Conservation (phyloP, 2,329 filamentous ascomycete species). For the Trichoderma citrinoviride region DNA sequence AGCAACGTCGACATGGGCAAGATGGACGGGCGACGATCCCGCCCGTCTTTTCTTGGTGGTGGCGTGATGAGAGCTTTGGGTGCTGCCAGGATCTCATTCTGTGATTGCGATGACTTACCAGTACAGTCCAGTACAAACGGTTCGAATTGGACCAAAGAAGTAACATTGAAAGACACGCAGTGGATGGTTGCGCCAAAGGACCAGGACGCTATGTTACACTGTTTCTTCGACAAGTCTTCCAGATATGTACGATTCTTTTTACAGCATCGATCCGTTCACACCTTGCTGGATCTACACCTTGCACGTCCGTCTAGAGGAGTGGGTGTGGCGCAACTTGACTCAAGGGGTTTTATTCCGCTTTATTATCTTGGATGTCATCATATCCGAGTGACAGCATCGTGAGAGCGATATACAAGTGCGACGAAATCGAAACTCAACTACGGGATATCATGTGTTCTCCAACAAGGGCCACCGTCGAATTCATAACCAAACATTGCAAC, state of each 20-base stretch:
- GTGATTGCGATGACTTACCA: not conserved
- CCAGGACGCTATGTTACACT: too few species aligned
- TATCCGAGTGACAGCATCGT: not conserved
- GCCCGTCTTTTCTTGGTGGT: not conserved
- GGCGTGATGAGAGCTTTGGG: constrained; percentile 5
- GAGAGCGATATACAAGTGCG: not conserved
- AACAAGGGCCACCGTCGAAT: not conserved
- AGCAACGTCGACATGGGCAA: not conserved
- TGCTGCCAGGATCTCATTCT: not conserved
- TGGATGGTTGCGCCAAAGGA: not conserved
- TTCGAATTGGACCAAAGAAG: not conserved
- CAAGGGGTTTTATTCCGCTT: constrained; percentile 2
- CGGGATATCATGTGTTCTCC: constrained; percentile 12
- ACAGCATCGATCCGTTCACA: not conserved
- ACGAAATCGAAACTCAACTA: not conserved
- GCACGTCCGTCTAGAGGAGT: not conserved
- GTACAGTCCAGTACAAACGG: not conserved
- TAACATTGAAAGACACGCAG: not conserved
- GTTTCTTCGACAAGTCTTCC: too few species aligned
- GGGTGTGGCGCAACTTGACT: not conserved
- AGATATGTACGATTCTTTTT: not conserved
- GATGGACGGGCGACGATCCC: not conserved
- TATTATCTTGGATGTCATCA: not conserved
- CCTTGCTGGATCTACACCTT: not conserved
- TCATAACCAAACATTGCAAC: not conserved